Percentiles rank a stretch among this genome's conserved stretches.
Conservation (phyloP, 371 early-diverging fungal species). For the Globomyces sp. region DNA sequence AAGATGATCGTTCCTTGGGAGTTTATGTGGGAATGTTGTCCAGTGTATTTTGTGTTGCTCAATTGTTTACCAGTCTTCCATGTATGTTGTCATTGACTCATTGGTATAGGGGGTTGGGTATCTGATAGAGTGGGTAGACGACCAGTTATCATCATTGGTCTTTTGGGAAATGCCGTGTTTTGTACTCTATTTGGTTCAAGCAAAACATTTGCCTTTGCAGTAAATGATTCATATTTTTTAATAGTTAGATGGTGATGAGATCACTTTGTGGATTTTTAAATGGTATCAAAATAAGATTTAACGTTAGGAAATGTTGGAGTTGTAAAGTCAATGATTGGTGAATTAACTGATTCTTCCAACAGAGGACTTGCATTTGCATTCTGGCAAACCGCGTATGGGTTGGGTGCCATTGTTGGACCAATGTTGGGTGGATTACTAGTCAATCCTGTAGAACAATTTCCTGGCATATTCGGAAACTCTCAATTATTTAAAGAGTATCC, state of each 20-base stretch:
- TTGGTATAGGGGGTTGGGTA: conserved; percentile 29
- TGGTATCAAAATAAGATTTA: conserved; percentile 14
- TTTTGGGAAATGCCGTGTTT: conserved; percentile 63
- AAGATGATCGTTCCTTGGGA: conserved; percentile 24
- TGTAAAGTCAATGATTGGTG: conserved; percentile 82
- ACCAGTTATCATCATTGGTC: conserved; percentile 71
- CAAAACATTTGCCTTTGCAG: conserved; percentile 56
- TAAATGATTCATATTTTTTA: conserved; percentile 22
- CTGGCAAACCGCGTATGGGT: conserved; percentile 27
- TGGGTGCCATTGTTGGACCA: conserved; percentile 56
- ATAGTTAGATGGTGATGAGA: conserved; percentile 36
- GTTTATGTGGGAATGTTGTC: conserved; percentile 25
- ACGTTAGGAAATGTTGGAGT: conserved; percentile 74
- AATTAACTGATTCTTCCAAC: conserved; percentile 57
- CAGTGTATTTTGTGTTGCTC: conserved; percentile 19
- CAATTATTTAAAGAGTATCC: conserved; percentile 67
- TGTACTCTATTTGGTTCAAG: conserved; percentile 76
- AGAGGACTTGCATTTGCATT: conserved; percentile 32
- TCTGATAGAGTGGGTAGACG: conserved; percentile 72
- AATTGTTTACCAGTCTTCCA: conserved; percentile 21
- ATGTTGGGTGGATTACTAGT: conserved; percentile 77
- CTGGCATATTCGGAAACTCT: conserved; percentile 63
- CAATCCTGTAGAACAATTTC: conserved; percentile 69
- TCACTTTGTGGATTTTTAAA: conserved; percentile 68
- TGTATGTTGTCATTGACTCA: not conserved